phyloP scores from a whole-genome alignment of 768 basidiomycete genomes.

The Rossbeevera mucosa region DNA sequence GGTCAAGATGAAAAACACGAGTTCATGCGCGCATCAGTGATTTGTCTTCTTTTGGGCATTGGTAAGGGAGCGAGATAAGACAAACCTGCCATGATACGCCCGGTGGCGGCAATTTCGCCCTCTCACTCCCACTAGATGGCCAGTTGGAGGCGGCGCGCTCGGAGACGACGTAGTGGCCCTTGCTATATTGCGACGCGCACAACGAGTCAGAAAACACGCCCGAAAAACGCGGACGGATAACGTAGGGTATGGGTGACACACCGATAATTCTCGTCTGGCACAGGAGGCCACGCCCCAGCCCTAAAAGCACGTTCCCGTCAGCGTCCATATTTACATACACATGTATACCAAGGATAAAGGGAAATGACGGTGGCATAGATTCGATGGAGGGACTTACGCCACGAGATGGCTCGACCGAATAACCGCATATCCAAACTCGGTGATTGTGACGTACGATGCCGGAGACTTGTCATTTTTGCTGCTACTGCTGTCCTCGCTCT shows the following conservation, averaged over 20 bases:
- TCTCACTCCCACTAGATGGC: conserved; percentile 36
- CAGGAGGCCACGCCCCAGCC: conserved; percentile 70
- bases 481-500: conserved; percentile 28
- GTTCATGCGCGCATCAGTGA: conserved; percentile 10
- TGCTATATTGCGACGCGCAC: conserved; percentile 23
- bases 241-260: conserved; percentile 20
- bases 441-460: background rate
- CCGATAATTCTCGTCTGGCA: conserved; percentile 75
- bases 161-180: conserved; percentile 69
- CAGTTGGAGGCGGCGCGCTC: conserved; percentile 44
- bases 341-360: background rate
- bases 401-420: conserved; percentile 69
- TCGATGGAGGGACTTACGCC: conserved; percentile 42
- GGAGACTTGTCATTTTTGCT: background rate
- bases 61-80: conserved; percentile 13
- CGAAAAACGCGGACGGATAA: conserved; percentile 13
- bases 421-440: conserved; percentile 84
- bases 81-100: conserved; percentile 70
- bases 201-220: background rate
- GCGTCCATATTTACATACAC: background rate
- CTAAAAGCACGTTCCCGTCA: conserved; percentile 31
- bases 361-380: background rate
- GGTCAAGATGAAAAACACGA: background rate
- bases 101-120: conserved; percentile 58
- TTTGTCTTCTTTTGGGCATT: conserved; percentile 14